These are phyloP conservation scores for Ustulina deusta DNA, from an alignment of 2,329 filamentous ascomycete genomes.

Conservation along the genomic window DNA sequence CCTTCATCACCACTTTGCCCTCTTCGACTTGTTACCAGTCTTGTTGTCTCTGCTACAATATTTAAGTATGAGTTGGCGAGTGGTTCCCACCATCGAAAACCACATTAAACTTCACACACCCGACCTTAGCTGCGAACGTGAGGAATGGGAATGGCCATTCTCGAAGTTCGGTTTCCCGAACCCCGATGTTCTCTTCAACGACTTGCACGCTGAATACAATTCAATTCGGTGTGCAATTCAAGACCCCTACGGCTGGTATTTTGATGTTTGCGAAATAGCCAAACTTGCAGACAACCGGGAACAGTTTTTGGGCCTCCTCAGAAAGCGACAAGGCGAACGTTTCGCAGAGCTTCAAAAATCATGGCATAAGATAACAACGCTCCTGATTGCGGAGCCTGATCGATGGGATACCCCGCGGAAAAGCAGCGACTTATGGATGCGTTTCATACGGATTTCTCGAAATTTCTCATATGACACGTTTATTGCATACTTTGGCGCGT, in stretches of 20 bases:
- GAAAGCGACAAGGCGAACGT: conserved; percentile 19
- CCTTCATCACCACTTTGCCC: too few relatives aligned
- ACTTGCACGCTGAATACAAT: conserved; percentile 23
- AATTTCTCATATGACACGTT: conserved; percentile 25
- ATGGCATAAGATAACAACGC: not conserved
- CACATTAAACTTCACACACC: conserved; percentile 8
- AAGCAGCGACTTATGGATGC: not conserved
- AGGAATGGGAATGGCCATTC: conserved; percentile 14
- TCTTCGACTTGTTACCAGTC: not conserved
- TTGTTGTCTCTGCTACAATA: not conserved
- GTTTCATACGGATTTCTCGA: conserved; percentile 15
- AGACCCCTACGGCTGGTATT: conserved; percentile 24
- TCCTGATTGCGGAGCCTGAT: not conserved
- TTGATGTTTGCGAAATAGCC: conserved; percentile 24
- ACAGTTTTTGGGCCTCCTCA: conserved; percentile 7
- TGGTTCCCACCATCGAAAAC: not conserved
- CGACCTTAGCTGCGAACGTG: not conserved
- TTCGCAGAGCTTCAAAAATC: not conserved
- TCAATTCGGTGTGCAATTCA: conserved; percentile 22
- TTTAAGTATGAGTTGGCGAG: not conserved
- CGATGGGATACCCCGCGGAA: not conserved
- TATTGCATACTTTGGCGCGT: conserved; percentile 19
- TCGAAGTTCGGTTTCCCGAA: conserved; percentile 15
- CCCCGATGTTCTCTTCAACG: not conserved
- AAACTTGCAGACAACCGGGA: not conserved